These are phyloP conservation scores for Neurospora hispaniola DNA, from an alignment of 495 filamentous ascomycete species.

Conservation along the genomic window DNA sequence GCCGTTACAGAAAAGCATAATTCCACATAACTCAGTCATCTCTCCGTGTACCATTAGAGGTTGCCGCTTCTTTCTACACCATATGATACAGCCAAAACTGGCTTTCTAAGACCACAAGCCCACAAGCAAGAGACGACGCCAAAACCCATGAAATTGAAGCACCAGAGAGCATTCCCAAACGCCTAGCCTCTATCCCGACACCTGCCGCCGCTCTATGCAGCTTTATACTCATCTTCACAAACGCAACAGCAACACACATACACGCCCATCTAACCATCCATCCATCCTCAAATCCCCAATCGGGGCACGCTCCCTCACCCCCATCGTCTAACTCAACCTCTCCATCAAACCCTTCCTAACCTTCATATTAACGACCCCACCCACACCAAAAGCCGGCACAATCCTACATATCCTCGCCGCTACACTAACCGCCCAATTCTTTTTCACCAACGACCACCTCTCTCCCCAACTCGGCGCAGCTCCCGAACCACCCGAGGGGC, in stretches of 20 bases:
- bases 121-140: not conserved
- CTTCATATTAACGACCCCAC: constrained; percentile 76
- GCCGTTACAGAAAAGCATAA: not conserved
- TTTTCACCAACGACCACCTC: constrained; percentile 51
- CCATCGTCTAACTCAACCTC: constrained; percentile 20
- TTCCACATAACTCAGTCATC: not conserved
- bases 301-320: not conserved
- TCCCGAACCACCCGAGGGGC: constrained; percentile 33
- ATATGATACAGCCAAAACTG: not conserved
- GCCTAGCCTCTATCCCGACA: not conserved
- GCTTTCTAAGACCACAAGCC: not conserved
- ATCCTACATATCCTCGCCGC: constrained; percentile 82
- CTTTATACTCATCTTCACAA: not conserved
- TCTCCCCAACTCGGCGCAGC: constrained; percentile 33
- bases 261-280: not conserved
- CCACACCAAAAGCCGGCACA: constrained; percentile 86
- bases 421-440: constrained; percentile 69
- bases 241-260: not conserved
- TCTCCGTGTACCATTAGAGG: not conserved
- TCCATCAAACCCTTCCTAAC: constrained; percentile 49
- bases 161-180: not conserved
- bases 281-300: not conserved
- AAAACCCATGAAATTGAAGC: not conserved
- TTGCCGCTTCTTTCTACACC: not conserved
- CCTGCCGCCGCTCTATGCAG: not conserved